Base-by-base conservation (phyloP, 768 basidiomycete species). In the Hygrophoropsis aurantiaca region DNA sequence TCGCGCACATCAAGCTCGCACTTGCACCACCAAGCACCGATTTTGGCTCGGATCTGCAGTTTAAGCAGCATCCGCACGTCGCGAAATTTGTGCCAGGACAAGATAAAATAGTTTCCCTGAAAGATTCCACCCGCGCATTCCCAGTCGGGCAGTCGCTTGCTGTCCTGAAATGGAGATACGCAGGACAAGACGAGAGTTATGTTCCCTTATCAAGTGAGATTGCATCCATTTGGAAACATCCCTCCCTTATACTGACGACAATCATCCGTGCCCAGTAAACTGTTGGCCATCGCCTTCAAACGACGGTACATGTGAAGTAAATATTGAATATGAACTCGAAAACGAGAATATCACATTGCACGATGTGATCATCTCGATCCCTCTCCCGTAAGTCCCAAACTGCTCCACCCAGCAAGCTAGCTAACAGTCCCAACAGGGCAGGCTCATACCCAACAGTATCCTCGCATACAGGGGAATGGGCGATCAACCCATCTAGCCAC, bases 51-150 rank as follows among this genome's bases (percentile, higher is more conserved):
- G 84, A 79, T 32, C 69, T 97, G 35, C 93, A 95, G 65, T 97
- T 95, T 79, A 97, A 97, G 69, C 93, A 97, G 56, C 97, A 97
- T 59, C 95, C 95, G 6, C 87, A 97, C 50, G 89, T 97, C 11
- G 88, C 84, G 49, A 95, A 93, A 69, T 91, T 94, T 51, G 73
- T 71, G 0, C 81, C 85, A 10, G 80, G 81, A 49, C 70, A 72
- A 66, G 86, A 80, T 3, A 74, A 88, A 32, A 65, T 85, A 16
- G 75, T 98, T 34, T 84, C 85, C 0, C 73, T 97, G 52, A 97
- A 94, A 69, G 94, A 98, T 60, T 61, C 87, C 2, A 78, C 82
- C 33, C 77, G 84, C 55, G 72, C 81, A 5, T 97, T 97, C 79
- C 95, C 93, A 1, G 85, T 97, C 33, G 84, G 85, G 9, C 90